Percentiles rank a stretch among this genome's conserved stretches.
phyloP scores from a whole-genome alignment of 1,284 basidiomycete species.

The Clitocybe nebularis region DNA sequence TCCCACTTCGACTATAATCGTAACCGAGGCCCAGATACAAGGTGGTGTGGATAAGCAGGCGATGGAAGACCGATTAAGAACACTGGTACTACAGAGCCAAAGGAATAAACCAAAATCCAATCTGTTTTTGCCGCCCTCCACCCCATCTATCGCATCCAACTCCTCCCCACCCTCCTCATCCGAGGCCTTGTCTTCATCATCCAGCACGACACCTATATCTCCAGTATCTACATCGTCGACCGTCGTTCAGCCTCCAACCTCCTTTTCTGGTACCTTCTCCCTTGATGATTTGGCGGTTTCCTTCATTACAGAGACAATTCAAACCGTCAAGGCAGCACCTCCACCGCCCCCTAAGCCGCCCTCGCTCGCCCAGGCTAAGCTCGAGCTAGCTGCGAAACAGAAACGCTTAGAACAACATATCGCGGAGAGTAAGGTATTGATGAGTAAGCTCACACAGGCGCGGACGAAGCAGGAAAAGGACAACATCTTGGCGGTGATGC shows the following conservation, averaged over 20 bases:
- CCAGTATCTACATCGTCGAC: slow-evolving; percentile 13
- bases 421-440: slow-evolving; percentile 64
- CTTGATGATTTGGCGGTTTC: slow-evolving; percentile 49
- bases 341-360: slow-evolving; percentile 2
- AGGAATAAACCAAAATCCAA: too few relatives aligned
- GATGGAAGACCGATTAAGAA: too few relatives aligned
- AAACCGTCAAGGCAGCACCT: slow-evolving; percentile 27
- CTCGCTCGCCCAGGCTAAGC: slow-evolving; percentile 16
- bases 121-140: too few relatives aligned
- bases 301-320: slow-evolving; percentile 53
- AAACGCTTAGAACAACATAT: slow-evolving; percentile 60
- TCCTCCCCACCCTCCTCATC: too few relatives aligned
- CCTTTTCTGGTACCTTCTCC: slow-evolving; percentile 21
- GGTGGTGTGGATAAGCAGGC: too few relatives aligned
- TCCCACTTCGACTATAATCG: too few relatives aligned
- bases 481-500: slow-evolving; percentile 50
- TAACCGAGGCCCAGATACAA: too few relatives aligned
- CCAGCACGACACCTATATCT: slow-evolving; percentile 1
- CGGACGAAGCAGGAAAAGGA: slow-evolving; percentile 63
- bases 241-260: too few relatives aligned
- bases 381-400: slow-evolving; percentile 47
- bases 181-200: too few relatives aligned
- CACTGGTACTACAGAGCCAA: too few relatives aligned
- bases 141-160: too few relatives aligned
- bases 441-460: slow-evolving; percentile 52